phyloP scores from a whole-genome alignment of 345 rosid species.

The Anacardium occidentale region DNA sequence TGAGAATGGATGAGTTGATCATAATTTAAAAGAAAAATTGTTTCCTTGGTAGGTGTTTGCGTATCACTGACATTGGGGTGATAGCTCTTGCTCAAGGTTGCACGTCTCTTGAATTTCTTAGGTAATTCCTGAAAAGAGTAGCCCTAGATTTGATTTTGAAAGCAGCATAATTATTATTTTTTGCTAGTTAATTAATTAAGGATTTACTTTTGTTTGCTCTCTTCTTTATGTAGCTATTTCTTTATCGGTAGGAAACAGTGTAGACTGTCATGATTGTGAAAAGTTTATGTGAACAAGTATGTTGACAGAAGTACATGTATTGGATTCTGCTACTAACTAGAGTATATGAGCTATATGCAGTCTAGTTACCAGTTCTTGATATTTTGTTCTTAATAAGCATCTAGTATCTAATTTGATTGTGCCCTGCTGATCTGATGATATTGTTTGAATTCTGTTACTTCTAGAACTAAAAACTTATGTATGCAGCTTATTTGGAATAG shows the following conservation, averaged over 20 bases:
- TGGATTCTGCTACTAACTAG: background rate
- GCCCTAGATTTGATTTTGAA: background rate
- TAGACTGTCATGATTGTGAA: background rate
- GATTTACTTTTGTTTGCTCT: background rate
- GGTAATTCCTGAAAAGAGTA: constrained; percentile 38
- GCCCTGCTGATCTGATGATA: too few species aligned
- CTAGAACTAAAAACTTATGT: too few species aligned
- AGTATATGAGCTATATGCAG: background rate
- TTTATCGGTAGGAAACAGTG: background rate
- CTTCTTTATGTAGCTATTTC: background rate
- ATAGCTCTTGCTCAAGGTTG: constrained; percentile 72
- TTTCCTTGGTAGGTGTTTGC: constrained; percentile 64
- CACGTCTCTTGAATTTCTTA: constrained; percentile 72
- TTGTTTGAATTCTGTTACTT: too few species aligned
- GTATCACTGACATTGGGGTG: constrained; percentile 72
- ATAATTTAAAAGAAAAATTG: constrained; percentile 7
- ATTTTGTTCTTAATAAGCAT: too few species aligned
- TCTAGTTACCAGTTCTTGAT: too few species aligned
- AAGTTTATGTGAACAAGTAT: too few species aligned
- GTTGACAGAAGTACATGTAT: too few species aligned
- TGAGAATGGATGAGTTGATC: constrained; percentile 13
- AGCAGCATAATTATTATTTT: background rate
- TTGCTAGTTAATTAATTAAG: background rate
- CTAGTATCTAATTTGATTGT: too few species aligned
- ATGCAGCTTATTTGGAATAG: too few species aligned